phyloP scores from a whole-genome alignment of 176 grass and related monocot genomes.

The Saccharum spontaneum region DNA sequence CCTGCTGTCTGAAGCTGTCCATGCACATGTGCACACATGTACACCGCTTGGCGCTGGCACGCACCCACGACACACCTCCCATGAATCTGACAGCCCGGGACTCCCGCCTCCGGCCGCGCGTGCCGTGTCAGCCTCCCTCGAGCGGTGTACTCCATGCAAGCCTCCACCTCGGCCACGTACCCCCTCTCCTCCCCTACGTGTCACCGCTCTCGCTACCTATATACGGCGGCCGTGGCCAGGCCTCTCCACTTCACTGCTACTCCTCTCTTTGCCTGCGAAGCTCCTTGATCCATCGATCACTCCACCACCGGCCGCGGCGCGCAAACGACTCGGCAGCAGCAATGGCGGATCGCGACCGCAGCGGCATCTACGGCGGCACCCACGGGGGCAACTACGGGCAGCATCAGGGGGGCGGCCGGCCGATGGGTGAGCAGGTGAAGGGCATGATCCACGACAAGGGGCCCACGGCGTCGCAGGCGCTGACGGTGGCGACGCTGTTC shows the following conservation, averaged over 20 bases:
- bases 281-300: neutral
- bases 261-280: neutral
- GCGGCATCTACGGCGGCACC: constrained; percentile 31
- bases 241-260: neutral
- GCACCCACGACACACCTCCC: neutral
- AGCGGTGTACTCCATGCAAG: constrained; percentile 56
- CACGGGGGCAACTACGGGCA: neutral
- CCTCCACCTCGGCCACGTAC: constrained; percentile 54
- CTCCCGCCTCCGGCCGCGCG: neutral
- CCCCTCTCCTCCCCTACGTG: constrained; percentile 47
- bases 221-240: neutral
- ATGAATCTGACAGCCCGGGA: neutral
- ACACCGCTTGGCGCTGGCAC: constrained; percentile 9
- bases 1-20: neutral
- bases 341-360: constrained; percentile 59
- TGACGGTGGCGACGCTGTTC: constrained; percentile 85
- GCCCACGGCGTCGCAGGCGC: constrained; percentile 72
- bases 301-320: neutral
- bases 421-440: constrained; percentile 43
- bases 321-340: neutral
- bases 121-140: constrained; percentile 33
- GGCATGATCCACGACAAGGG: constrained; percentile 60
- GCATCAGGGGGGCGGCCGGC: constrained; percentile 13
- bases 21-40: neutral
- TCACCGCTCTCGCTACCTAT: constrained; percentile 53